These are phyloP conservation scores for Apiospora pterosperma DNA, from an alignment of 2,329 filamentous ascomycete genomes.

Conservation along the genomic window DNA sequence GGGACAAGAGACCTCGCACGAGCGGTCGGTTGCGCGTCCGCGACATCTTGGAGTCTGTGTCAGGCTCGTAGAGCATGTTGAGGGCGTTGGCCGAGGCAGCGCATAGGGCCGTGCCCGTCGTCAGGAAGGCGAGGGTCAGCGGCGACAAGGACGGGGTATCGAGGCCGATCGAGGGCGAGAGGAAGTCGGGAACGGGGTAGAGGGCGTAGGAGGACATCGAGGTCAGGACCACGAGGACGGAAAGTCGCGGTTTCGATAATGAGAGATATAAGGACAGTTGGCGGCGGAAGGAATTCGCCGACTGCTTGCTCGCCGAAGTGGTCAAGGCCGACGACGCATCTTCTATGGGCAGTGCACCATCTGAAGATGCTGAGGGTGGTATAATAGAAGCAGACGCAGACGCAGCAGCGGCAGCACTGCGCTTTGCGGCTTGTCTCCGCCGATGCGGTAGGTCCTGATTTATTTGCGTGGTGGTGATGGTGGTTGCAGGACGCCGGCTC, in stretches of 20 bases:
- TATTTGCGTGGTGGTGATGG: slow-evolving; percentile 6
- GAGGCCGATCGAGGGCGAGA: slow-evolving; percentile 60
- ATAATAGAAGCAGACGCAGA: background rate
- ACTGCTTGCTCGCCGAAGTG: slow-evolving; percentile 46
- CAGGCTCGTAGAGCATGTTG: slow-evolving; percentile 95
- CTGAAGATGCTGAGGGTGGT: slow-evolving; percentile 9
- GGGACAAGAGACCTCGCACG: slow-evolving; percentile 74
- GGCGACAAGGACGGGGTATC: slow-evolving; percentile 81
- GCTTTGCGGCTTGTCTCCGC: slow-evolving; percentile 20
- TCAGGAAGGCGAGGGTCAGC: slow-evolving; percentile 88
- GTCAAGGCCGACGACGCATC: slow-evolving; percentile 56
- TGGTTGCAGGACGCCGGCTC: background rate
- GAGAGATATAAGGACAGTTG: slow-evolving; percentile 79
- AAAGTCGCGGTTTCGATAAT: slow-evolving; percentile 91
- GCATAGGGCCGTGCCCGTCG: slow-evolving; percentile 81
- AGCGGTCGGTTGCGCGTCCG: slow-evolving; percentile 89
- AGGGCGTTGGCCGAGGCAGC: slow-evolving; percentile 89
- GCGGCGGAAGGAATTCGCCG: slow-evolving; percentile 54
- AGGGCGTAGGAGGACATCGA: slow-evolving; percentile 89
- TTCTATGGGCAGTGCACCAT: slow-evolving; percentile 38
- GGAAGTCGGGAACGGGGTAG: slow-evolving; percentile 86
- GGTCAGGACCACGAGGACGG: slow-evolving; percentile 84
- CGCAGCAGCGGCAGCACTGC: slow-evolving; percentile 9
- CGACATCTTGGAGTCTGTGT: slow-evolving; percentile 88
- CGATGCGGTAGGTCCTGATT: slow-evolving; percentile 22